phyloP scores from a whole-genome alignment of 2,329 filamentous ascomycete genomes.

The Cadophora sp. region DNA sequence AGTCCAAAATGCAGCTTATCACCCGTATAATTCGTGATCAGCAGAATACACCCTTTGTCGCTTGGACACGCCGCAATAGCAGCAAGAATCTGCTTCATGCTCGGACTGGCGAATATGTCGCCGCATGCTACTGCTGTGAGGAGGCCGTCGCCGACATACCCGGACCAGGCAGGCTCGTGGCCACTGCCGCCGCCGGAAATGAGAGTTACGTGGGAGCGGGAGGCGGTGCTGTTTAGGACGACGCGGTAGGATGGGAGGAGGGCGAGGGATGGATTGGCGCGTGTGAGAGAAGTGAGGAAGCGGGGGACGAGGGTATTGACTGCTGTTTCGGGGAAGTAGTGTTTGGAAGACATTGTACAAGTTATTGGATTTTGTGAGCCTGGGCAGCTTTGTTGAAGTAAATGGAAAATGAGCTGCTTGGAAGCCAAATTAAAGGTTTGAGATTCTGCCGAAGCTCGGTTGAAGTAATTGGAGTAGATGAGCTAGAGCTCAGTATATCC shows the following conservation, averaged over 20 bases:
- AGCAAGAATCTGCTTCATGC: conserved; percentile 66
- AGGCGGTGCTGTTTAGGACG: conserved; percentile 53
- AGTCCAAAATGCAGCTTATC: conserved; percentile 52
- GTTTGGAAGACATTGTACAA: conserved; percentile 57
- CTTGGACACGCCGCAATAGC: conserved; percentile 62
- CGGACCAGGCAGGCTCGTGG: conserved; percentile 60
- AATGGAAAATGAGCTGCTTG: background rate
- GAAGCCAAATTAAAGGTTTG: no score
- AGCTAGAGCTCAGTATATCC: background rate
- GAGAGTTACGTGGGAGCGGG: conserved; percentile 32
- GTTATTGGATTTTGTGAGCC: background rate
- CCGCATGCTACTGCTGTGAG: conserved; percentile 66
- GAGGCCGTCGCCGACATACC: conserved; percentile 67
- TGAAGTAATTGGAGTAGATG: background rate
- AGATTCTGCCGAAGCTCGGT: background rate
- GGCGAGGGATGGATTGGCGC: conserved; percentile 51
- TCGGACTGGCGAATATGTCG: conserved; percentile 69
- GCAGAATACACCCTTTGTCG: conserved; percentile 61
- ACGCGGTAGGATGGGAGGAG: conserved; percentile 55
- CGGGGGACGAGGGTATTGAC: conserved; percentile 54
- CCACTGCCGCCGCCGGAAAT: conserved; percentile 42
- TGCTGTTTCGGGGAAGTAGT: conserved; percentile 58
- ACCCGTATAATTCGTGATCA: conserved; percentile 64
- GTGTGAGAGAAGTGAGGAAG: conserved; percentile 53
- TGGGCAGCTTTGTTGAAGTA: background rate